These are phyloP conservation scores for Kernera saxatilis DNA, from an alignment of 345 rosid species.

Conservation along the genomic window DNA sequence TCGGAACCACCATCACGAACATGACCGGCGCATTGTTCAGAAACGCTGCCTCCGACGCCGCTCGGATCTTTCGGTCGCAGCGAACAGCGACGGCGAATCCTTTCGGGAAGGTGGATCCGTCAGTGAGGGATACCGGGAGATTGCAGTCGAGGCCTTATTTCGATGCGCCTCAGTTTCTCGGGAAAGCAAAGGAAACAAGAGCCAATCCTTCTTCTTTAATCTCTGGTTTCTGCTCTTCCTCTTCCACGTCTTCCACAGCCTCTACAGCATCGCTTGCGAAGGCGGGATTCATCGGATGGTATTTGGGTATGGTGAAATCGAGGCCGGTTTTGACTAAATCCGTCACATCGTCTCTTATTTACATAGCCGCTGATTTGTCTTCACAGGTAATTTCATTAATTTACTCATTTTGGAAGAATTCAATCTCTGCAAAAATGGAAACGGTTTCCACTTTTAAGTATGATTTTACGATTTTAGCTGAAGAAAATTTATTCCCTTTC, in stretches of 20 bases:
- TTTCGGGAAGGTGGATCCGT: neutral
- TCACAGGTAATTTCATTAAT: slow-evolving; percentile 53
- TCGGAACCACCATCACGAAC: slow-evolving; percentile 12
- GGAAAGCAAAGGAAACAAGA: slow-evolving; percentile 35
- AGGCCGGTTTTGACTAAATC: slow-evolving; percentile 80
- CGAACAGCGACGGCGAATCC: neutral
- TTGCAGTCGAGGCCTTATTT: slow-evolving; percentile 42
- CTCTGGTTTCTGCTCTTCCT: slow-evolving; percentile 27
- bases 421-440: neutral
- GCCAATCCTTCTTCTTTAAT: slow-evolving; percentile 9
- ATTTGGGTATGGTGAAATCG: slow-evolving; percentile 76
- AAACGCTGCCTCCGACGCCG: slow-evolving; percentile 20
- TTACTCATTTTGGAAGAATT: neutral
- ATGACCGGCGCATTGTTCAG: slow-evolving; percentile 44
- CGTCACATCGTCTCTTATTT: slow-evolving; percentile 58
- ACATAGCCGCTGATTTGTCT: slow-evolving; percentile 81
- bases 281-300: slow-evolving; percentile 68
- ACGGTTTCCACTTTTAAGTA: neutral
- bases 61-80: slow-evolving; percentile 22
- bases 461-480: neutral
- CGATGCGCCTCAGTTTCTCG: slow-evolving; percentile 33
- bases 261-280: slow-evolving; percentile 31
- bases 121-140: slow-evolving; percentile 1
- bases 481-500: neutral
- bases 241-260: slow-evolving; percentile 30